Base-by-base conservation (phyloP, 179 eudicot genomes). In the Amaranthus tricolor region DNA sequence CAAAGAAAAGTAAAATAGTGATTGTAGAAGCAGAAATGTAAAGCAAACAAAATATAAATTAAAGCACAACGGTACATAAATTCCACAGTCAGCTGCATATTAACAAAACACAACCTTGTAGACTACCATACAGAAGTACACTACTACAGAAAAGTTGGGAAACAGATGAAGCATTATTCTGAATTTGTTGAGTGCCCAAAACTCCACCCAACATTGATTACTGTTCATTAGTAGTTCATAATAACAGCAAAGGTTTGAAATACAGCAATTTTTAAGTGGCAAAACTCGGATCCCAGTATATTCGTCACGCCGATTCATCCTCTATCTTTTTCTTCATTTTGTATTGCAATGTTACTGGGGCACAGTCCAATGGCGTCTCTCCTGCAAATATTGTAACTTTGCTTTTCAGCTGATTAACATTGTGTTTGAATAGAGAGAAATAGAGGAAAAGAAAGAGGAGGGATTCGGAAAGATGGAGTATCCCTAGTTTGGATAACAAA, bases 321-420 rank as follows among this genome's bases (percentile, higher is more conserved):
- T 87, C 96, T 40, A 93, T 87, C 91, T 88, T 93, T 86, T 78
- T 80, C 66, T 78, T 86, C 93, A 95, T 93, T 79, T 87, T 95
- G 87, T 86, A 89, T 67, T 93, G 99, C 86, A 95, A 83, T 14
- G 95, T 95, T 50, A 80, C 95, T 73, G 98, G 97, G 73, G 99
- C 99, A 82, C 99, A 95, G 82, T 95, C 99, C 65, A 95, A 78
- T 14, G 99, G 97, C 16, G 98, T 92, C 80, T 95, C 99, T 75
- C 99, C 99, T 95, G 87, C 73, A 76, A 74, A 85, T 72, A 43
- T 19, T 19, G 17, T 49, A 69, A 65, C 13, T 31, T 31, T 21
- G 17, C 62, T 24, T 57, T 12, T 69, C 24, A 75, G 74, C 57
- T 7, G 17, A 57, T 45, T 4, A 40, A 51, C 8, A n/a, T 17